These are phyloP conservation scores for Cinchona pubescens DNA, from an alignment of 257 asterid genomes.

Conservation along the genomic window DNA sequence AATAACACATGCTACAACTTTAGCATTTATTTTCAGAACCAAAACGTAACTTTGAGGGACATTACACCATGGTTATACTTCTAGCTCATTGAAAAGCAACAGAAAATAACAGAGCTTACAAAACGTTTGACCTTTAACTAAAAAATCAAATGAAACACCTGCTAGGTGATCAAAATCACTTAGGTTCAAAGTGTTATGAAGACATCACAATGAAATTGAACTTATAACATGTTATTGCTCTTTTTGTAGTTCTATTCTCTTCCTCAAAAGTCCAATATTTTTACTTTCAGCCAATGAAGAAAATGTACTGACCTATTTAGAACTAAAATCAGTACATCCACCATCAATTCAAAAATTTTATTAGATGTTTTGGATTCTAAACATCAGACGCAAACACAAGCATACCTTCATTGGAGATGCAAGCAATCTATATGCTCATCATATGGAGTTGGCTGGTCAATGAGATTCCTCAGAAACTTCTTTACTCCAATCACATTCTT, in stretches of 20 bases:
- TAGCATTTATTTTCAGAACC: not conserved
- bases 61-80: not conserved
- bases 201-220: not conserved
- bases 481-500: slow-evolving; percentile 79
- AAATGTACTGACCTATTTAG: not conserved
- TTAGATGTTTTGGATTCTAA: not conserved
- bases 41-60: not conserved
- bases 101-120: not conserved
- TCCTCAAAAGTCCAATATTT: not conserved
- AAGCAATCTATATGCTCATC: slow-evolving; percentile 75
- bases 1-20: not conserved
- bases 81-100: not conserved
- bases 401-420: slow-evolving; percentile 95
- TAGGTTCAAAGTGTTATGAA: not conserved
- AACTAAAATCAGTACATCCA: not conserved
- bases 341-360: not conserved
- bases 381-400: not conserved
- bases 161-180: too few species aligned
- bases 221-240: not conserved
- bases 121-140: too few species aligned
- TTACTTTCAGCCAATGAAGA: too few species aligned
- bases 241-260: not conserved
- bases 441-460: slow-evolving; percentile 71
- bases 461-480: slow-evolving; percentile 80
- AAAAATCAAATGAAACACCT: too few species aligned